Evolutionary conservation across 257 asterid species (phyloP), one percentile per base, ranked within the genome.

Genomic region (Haberlea rhodopensis): DNA sequence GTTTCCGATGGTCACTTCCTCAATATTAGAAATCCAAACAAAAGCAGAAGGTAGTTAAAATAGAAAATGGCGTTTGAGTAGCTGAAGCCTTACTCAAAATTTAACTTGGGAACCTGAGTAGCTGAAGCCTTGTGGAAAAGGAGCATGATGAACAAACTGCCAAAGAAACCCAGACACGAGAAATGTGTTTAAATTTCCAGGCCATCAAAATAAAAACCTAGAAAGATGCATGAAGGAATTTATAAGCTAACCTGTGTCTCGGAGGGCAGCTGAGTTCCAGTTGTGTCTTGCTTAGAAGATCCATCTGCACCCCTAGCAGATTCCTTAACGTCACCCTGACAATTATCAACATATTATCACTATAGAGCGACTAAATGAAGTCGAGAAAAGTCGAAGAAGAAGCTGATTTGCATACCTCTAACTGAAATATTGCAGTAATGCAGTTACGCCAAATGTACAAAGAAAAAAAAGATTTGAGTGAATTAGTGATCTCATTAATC

Each of bases 321-420:
- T 53, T 81, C 90, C 71, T 79, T 84, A 69, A 78, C 72, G 55
- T 81, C 90, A 55, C 85, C 90, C 90, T 84, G 77, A 48, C 55
- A 21, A 73, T 16, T 43, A 25, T 68, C 65, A 67, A 68, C 53
- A 65, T 63, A 34, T 65, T 45, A 59, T 62, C 63, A 75, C 68
- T 53, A n/a, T 20, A 54, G 34, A 37, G 31, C 31, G 24, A 76
- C 65, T 15, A 28, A 31, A 57, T 21, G 28, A 37, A 9, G 34
- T 51, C 53, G 11, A 54, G 53, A 57, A 59, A 58, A 67, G 46
- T 62, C 37, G 26, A 6, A 21, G 57, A 62, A 71, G 57, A 48
- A 16, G 60, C 63, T 68, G 53, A 37, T 63, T 46, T 69, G 46
- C 72, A 21, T 73, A 84, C 91, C 91, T 84, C 91, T 57, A 81